Conservation (phyloP, 305 asterid species). For the Galium porrigens region DNA sequence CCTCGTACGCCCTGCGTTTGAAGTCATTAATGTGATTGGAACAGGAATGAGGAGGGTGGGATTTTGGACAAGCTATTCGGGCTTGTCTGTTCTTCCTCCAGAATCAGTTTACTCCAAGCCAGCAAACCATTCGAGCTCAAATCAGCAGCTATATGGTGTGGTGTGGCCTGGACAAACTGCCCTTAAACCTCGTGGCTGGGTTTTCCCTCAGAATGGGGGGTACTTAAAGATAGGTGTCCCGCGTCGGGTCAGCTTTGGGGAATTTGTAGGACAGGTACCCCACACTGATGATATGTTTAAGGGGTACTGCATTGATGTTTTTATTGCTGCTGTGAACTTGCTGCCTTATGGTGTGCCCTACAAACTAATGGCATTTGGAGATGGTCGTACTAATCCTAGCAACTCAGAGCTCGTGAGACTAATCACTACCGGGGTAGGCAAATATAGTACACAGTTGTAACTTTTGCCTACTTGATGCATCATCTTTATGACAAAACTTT, state of each 20-base stretch:
- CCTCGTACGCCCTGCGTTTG: slow-evolving; percentile 37
- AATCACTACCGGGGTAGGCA: slow-evolving; percentile 38
- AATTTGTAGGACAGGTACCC: slow-evolving; percentile 30
- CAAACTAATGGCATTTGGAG: slow-evolving; percentile 38
- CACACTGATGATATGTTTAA: slow-evolving; percentile 27
- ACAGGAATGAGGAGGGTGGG: slow-evolving; percentile 34
- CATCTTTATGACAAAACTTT: neutral
- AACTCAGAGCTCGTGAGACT: slow-evolving; percentile 34
- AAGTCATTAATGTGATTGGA: slow-evolving; percentile 48
- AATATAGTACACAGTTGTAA: neutral
- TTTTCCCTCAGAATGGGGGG: slow-evolving; percentile 48
- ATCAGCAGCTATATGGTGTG: slow-evolving; percentile 21
- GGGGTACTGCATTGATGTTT: slow-evolving; percentile 62
- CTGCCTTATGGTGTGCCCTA: slow-evolving; percentile 55
- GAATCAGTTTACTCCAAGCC: slow-evolving; percentile 26
- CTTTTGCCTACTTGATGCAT: neutral
- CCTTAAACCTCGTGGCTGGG: slow-evolving; percentile 63
- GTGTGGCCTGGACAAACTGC: slow-evolving; percentile 57
- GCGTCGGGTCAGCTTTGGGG: slow-evolving; percentile 35
- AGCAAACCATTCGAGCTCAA: slow-evolving; percentile 29
- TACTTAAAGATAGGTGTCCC: slow-evolving; percentile 51
- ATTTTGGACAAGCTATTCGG: slow-evolving; percentile 48
- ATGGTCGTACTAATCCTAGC: slow-evolving; percentile 41
- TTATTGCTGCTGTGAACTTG: slow-evolving; percentile 38
- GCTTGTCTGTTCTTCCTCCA: slow-evolving; percentile 39